Evolutionary conservation across 2,329 filamentous ascomycete species (phyloP).

Genomic region (Neofusicoccum umdonicola): DNA sequence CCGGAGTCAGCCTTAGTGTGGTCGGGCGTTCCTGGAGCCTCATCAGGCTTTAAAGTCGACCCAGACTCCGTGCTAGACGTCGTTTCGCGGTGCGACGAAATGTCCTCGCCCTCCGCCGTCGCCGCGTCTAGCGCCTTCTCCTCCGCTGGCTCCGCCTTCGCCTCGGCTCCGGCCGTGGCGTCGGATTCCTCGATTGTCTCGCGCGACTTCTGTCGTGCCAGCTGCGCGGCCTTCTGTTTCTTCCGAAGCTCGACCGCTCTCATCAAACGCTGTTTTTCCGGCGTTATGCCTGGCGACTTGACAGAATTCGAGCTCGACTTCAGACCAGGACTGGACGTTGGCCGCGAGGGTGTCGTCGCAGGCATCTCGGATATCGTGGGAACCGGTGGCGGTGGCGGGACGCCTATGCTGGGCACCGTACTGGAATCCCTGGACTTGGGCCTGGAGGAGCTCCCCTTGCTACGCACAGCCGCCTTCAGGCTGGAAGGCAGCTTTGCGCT

Average conservation of each 20-base stretch:
- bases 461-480: constrained; percentile 55
- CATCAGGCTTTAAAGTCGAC: constrained; percentile 16
- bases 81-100: constrained; percentile 10
- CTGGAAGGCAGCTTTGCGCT: constrained; percentile 75
- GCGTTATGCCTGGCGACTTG: constrained; percentile 63
- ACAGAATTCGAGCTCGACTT: constrained; percentile 24
- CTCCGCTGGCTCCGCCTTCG: constrained; percentile 1
- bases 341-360: constrained; percentile 34
- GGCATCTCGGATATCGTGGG: constrained; percentile 35
- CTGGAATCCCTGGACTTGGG: constrained; percentile 36
- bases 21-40: constrained; percentile 5
- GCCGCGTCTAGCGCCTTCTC: neutral
- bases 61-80: constrained; percentile 17
- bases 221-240: constrained; percentile 61
- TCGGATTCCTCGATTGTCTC: constrained; percentile 1
- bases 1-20: constrained; percentile 54
- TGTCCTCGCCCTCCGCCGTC: neutral
- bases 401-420: constrained; percentile 28
- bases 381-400: constrained; percentile 33
- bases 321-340: constrained; percentile 36
- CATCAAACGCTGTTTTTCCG: constrained; percentile 89
- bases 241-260: constrained; percentile 90
- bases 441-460: constrained; percentile 24
- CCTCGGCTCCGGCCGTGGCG: constrained; percentile 20
- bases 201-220: constrained; percentile 30